Conservation (phyloP, 2,329 filamentous ascomycete genomes). For the Sporothrix globosa region DNA sequence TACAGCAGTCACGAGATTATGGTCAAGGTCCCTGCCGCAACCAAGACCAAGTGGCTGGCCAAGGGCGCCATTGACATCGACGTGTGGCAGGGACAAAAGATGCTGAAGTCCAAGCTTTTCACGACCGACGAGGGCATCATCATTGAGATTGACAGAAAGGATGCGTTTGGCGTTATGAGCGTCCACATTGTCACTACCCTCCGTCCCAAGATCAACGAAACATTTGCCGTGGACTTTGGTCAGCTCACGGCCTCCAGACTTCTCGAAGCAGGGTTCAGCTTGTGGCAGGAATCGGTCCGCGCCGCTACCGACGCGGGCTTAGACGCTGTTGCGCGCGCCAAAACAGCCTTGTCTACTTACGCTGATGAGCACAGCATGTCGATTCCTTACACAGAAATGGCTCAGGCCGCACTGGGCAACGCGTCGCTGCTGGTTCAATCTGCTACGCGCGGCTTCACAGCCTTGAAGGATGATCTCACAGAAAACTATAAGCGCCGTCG, state of each 20-base stretch:
- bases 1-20: slow-evolving; percentile 56
- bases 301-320: slow-evolving; percentile 49
- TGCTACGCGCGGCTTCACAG: background rate
- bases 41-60: slow-evolving; percentile 58
- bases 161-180: slow-evolving; percentile 62
- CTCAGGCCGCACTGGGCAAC: slow-evolving; percentile 1
- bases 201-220: slow-evolving; percentile 64
- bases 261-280: slow-evolving; percentile 50
- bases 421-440: slow-evolving; percentile 4
- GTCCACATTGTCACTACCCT: slow-evolving; percentile 62
- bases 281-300: slow-evolving; percentile 47
- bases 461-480: background rate
- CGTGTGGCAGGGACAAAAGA: slow-evolving; percentile 53
- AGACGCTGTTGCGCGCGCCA: slow-evolving; percentile 37
- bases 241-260: slow-evolving; percentile 51
- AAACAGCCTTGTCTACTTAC: slow-evolving; percentile 22
- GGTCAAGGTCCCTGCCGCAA: slow-evolving; percentile 55
- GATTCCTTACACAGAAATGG: background rate
- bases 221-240: slow-evolving; percentile 64
- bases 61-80: slow-evolving; percentile 61
- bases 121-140: slow-evolving; percentile 56
- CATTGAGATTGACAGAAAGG: slow-evolving; percentile 55
- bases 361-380: slow-evolving; percentile 33
- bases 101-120: slow-evolving; percentile 54
- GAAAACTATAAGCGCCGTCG: background rate